Conservation (phyloP, 2,329 filamentous ascomycete species). For the Claviceps spartinae region DNA sequence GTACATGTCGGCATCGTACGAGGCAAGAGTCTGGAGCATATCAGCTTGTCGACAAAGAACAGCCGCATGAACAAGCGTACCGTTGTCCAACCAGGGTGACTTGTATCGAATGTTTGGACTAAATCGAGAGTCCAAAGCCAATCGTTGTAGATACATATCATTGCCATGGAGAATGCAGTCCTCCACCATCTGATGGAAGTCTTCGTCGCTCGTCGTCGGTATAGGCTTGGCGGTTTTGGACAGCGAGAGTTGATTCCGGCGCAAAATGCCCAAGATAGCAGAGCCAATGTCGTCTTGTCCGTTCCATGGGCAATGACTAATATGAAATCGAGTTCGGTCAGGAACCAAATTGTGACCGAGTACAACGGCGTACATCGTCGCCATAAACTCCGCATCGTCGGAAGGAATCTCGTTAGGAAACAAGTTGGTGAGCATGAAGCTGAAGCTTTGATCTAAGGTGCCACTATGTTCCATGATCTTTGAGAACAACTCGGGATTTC, state of each 20-base stretch:
- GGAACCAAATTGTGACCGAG: slow-evolving; percentile 1
- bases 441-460: background rate
- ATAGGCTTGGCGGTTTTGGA: slow-evolving; percentile 3
- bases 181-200: slow-evolving; percentile 7
- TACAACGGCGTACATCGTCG: background rate
- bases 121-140: slow-evolving; percentile 18
- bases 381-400: background rate
- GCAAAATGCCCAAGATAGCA: background rate
- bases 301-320: slow-evolving; percentile 1
- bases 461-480: background rate
- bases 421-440: background rate
- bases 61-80: slow-evolving; percentile 20
- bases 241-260: slow-evolving; percentile 8
- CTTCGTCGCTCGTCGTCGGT: slow-evolving; percentile 7
- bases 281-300: background rate
- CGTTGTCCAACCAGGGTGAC: slow-evolving; percentile 3
- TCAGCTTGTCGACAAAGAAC: slow-evolving; percentile 13
- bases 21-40: slow-evolving; percentile 16
- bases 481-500: slow-evolving; percentile 1
- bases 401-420: background rate
- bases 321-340: background rate
- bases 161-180: slow-evolving; percentile 10
- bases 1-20: slow-evolving; percentile 15
- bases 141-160: slow-evolving; percentile 16
- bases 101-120: slow-evolving; percentile 13